Conservation (phyloP, 2,329 filamentous ascomycete species). For the Teratosphaeria pseudoeucalypti region DNA sequence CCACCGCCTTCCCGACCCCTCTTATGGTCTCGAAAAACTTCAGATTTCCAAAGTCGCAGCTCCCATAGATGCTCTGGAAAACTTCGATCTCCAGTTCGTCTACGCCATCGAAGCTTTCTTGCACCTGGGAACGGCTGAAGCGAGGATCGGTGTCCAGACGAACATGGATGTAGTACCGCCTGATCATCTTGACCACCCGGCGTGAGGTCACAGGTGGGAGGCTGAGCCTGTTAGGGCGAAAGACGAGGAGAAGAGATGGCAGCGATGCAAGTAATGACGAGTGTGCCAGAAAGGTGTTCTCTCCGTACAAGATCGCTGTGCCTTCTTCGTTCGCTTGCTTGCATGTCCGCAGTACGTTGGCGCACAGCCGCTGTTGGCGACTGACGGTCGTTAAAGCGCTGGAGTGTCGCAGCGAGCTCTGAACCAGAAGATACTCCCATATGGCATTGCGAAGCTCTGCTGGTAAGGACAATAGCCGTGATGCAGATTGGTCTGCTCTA, state of each 20-base stretch:
- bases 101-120: constrained; percentile 34
- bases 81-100: constrained; percentile 41
- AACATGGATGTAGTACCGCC: constrained; percentile 35
- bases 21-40: constrained; percentile 36
- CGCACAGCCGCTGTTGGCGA: constrained; percentile 26
- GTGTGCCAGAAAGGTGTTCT: constrained; percentile 42
- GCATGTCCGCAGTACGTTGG: constrained; percentile 33
- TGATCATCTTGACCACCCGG: constrained; percentile 27
- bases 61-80: constrained; percentile 37
- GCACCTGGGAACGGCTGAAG: constrained; percentile 31
- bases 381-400: constrained; percentile 5
- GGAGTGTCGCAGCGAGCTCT: constrained; percentile 2
- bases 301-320: constrained; percentile 37
- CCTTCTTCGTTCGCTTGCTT: constrained; percentile 33
- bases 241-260: constrained; percentile 30
- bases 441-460: constrained; percentile 52
- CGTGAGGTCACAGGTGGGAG: constrained; percentile 28
- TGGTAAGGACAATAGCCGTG: constrained; percentile 38
- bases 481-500: constrained; percentile 7
- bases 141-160: constrained; percentile 41
- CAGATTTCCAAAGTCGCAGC: constrained; percentile 33
- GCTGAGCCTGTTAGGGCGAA: constrained; percentile 10
- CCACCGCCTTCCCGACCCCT: constrained; percentile 33
- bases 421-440: constrained; percentile 20
- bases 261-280: constrained; percentile 34